Evolutionary conservation across 768 basidiomycete species (phyloP).

Genomic region (Collybiopsis confluens): DNA sequence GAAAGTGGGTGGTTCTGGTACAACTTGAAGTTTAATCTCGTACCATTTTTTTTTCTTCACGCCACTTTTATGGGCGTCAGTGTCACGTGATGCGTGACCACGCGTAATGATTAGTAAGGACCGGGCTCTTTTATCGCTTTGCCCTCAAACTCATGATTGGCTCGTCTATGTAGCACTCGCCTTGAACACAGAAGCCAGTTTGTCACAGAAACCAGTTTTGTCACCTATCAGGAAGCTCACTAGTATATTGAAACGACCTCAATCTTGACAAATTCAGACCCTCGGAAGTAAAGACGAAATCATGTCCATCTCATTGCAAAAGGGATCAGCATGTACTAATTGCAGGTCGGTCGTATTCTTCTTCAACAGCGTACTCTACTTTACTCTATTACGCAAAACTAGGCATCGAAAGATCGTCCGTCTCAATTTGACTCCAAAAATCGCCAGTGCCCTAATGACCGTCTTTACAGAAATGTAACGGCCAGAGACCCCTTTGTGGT

Average conservation of each 20-base stretch:
- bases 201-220: no score
- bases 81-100: no score
- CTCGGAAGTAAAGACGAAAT: no score
- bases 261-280: no score
- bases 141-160: no score
- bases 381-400: background rate
- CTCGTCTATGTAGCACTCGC: no score
- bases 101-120: no score
- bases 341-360: conserved; percentile 36
- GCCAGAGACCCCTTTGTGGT: conserved; percentile 42
- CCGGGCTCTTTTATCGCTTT: no score
- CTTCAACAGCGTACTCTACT: background rate
- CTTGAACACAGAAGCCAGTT: no score
- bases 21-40: background rate
- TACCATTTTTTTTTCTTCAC: background rate
- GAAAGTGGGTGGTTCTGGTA: background rate
- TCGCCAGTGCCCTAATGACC: background rate
- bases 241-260: no score
- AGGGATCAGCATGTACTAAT: conserved; percentile 49
- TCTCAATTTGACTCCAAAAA: background rate
- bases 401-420: conserved; percentile 50
- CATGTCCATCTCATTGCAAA: conserved; percentile 25
- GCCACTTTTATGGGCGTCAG: background rate
- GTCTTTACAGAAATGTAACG: conserved; percentile 48
- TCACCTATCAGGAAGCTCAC: no score